Evolutionary conservation across 2,329 filamentous ascomycete species (phyloP).

Genomic region (Verticillium tricorpus): DNA sequence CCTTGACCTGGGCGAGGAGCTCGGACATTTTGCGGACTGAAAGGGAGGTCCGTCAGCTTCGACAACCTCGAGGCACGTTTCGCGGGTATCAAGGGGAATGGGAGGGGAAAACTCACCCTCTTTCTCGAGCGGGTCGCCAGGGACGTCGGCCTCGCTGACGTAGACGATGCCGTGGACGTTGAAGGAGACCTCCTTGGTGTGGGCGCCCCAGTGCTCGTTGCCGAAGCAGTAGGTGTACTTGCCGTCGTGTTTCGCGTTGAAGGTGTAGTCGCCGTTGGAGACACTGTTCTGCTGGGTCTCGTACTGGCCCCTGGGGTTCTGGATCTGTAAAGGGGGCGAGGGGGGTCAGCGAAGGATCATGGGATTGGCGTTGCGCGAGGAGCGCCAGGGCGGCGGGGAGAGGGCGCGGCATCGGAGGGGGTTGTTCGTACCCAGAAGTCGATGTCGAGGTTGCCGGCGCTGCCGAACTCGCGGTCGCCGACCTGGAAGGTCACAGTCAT

Average conservation of each 20-base stretch:
- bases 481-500: constrained; percentile 99
- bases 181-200: constrained; percentile 97
- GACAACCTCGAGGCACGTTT: too few relatives aligned
- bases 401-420: not conserved
- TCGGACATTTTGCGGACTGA: constrained; percentile 79
- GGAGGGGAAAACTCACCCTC: constrained; percentile 61
- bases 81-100: not conserved
- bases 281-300: constrained; percentile 76
- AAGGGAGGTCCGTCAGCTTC: constrained; percentile 2
- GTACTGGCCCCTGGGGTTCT: constrained; percentile 70
- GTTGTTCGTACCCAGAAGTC: constrained; percentile 81
- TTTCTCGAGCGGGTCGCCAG: constrained; percentile 81
- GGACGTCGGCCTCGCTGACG: constrained; percentile 80
- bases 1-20: constrained; percentile 85
- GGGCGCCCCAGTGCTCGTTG: constrained; percentile 96
- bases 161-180: constrained; percentile 99
- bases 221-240: constrained; percentile 98
- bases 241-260: constrained; percentile 79
- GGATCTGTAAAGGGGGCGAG: constrained; percentile 49
- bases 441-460: constrained; percentile 89
- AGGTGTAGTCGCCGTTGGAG: constrained; percentile 89
- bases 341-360: not conserved
- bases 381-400: too few relatives aligned
- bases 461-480: constrained; percentile 92
- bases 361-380: too few relatives aligned